These are phyloP conservation scores for Apiospora sp. DNA, from an alignment of 2,329 filamentous ascomycete genomes.

Conservation along the genomic window DNA sequence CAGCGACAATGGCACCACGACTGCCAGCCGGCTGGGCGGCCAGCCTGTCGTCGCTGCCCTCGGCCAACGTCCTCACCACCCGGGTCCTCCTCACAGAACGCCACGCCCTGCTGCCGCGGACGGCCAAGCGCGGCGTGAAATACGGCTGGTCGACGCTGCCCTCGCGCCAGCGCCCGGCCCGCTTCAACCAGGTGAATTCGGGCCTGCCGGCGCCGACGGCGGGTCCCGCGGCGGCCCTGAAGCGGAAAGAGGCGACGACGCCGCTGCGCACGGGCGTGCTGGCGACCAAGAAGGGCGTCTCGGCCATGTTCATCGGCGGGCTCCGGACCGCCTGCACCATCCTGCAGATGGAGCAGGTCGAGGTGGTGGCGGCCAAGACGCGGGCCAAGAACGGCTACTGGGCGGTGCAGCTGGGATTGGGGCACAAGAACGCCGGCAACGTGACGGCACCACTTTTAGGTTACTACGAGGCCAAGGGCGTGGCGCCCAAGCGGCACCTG, in stretches of 20 bases:
- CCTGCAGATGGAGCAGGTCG: conserved; percentile 89
- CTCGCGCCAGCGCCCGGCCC: conserved; percentile 59
- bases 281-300: conserved; percentile 95
- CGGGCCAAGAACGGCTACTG: conserved; percentile 84
- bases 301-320: conserved; percentile 83
- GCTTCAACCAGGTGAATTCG: conserved; percentile 66
- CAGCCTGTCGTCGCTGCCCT: conserved; percentile 41
- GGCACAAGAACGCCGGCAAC: conserved; percentile 76
- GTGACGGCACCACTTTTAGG: conserved; percentile 84
- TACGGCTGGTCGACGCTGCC: conserved; percentile 69
- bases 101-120: conserved; percentile 53
- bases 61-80: conserved; percentile 35
- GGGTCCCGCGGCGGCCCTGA: conserved; percentile 67
- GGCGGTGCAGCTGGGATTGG: conserved; percentile 88
- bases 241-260: conserved; percentile 64
- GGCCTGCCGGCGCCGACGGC: conserved; percentile 65
- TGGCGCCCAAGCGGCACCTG: conserved; percentile 84
- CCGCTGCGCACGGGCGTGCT: conserved; percentile 81
- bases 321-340: conserved; percentile 87
- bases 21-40: conserved; percentile 54
- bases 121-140: conserved; percentile 58
- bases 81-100: conserved; percentile 42
- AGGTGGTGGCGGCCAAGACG: conserved; percentile 90
- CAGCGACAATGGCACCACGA: conserved; percentile 54
- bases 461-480: conserved; percentile 82